Percentiles rank a stretch among this genome's conserved stretches.
These are phyloP conservation scores for Podaxis pistillaris DNA, from an alignment of 768 basidiomycete species.

Conservation along the genomic window DNA sequence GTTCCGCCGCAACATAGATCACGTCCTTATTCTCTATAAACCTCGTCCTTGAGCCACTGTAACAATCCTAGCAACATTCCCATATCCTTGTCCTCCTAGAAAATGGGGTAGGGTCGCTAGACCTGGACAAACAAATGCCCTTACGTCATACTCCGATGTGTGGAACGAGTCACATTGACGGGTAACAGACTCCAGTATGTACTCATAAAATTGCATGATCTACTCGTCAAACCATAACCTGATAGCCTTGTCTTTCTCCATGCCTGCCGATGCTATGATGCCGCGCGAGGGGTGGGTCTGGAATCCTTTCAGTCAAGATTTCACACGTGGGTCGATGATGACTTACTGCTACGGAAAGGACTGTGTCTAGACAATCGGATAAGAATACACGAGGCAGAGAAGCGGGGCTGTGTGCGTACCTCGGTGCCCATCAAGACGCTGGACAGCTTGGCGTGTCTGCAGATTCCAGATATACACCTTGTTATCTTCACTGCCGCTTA, in stretches of 20 bases:
- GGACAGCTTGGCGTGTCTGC: conserved; percentile 73
- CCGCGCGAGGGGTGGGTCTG: conserved; percentile 75
- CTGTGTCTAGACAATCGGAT: conserved; percentile 43
- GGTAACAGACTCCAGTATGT: background rate
- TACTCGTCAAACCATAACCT: conserved; percentile 69
- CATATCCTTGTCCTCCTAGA: too few relatives aligned
- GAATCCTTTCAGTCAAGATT: conserved; percentile 12
- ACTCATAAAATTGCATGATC: background rate
- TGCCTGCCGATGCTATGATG: conserved; percentile 84
- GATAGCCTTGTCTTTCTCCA: conserved; percentile 87
- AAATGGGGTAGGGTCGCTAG: too few relatives aligned
- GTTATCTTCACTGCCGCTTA: conserved; percentile 88
- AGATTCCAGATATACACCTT: conserved; percentile 91
- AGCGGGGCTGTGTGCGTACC: conserved; percentile 40
- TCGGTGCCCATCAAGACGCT: conserved; percentile 76
- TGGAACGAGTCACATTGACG: background rate
- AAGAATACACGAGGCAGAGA: background rate
- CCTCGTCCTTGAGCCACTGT: background rate
- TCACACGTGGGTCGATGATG: conserved; percentile 12
- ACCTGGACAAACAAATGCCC: background rate
- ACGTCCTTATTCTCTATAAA: too few relatives aligned
- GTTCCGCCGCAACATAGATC: background rate
- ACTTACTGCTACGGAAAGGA: conserved; percentile 75
- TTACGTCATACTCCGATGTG: conserved; percentile 1
- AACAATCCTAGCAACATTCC: background rate